These are phyloP conservation scores for Globisporangium irregulare DNA, from an alignment of 352 stramenopile genomes.

Conservation along the genomic window DNA sequence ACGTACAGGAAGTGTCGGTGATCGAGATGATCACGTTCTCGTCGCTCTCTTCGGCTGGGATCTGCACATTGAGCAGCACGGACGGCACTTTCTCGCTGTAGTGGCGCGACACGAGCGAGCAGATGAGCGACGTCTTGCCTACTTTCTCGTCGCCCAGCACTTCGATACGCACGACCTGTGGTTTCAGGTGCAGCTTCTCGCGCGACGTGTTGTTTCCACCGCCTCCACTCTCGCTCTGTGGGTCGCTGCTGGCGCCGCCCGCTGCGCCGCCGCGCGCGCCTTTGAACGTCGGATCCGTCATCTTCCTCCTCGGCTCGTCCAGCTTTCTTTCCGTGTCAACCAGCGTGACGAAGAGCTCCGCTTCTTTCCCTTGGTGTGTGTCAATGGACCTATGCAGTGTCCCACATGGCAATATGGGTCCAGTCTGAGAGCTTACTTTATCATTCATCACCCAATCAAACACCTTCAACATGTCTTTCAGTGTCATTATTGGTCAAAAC, in stretches of 20 bases:
- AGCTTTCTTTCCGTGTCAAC: constrained; percentile 7
- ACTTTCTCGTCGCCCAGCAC: constrained; percentile 89
- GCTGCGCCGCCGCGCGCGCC: constrained; percentile 11
- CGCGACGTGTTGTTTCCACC: constrained; percentile 13
- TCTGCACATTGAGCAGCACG: constrained; percentile 86
- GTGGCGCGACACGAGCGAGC: constrained; percentile 84
- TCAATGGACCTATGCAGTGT: neutral
- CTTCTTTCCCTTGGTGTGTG: neutral
- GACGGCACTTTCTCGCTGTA: constrained; percentile 86
- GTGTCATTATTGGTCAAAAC: neutral
- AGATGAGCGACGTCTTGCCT: constrained; percentile 91
- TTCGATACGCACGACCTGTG: constrained; percentile 85
- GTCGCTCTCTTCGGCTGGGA: constrained; percentile 85
- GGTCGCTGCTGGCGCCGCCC: neutral
- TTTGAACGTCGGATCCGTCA: constrained; percentile 28
- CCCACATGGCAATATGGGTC: neutral
- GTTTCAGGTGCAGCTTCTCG: constrained; percentile 62
- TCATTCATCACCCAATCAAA: neutral
- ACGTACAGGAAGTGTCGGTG: constrained; percentile 83
- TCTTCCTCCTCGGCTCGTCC: constrained; percentile 21
- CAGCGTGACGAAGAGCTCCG: neutral
- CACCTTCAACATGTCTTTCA: constrained; percentile 4
- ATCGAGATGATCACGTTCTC: constrained; percentile 90
- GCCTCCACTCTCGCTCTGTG: neutral
- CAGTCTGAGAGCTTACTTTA: neutral